A percentile compares a stretch with the other conserved stretches of the same genome.
These are phyloP conservation scores for Talaromyces nanjingensis DNA, from an alignment of 495 filamentous ascomycete genomes.

Conservation along the genomic window DNA sequence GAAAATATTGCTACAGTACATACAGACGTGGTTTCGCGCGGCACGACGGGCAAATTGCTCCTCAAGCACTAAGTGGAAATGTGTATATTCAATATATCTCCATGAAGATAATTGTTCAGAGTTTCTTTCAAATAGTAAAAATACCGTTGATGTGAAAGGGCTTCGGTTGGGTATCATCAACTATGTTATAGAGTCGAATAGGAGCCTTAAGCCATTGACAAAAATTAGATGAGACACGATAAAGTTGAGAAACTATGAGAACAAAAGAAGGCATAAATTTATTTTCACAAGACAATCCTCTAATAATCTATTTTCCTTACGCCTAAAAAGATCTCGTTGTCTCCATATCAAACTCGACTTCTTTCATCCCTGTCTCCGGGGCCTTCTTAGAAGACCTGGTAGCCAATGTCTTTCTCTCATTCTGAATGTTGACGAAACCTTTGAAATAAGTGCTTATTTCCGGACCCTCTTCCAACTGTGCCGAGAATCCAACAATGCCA, in stretches of 20 bases:
- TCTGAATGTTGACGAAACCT: background rate
- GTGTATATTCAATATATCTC: background rate
- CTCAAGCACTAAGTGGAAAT: conserved; percentile 1
- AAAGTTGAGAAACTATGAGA: background rate
- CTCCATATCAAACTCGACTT: background rate
- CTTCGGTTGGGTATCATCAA: background rate
- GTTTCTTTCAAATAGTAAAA: background rate
- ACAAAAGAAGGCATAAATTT: background rate
- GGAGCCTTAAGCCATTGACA: background rate
- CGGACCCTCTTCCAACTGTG: background rate
- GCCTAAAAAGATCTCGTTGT: background rate
- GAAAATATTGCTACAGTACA: background rate
- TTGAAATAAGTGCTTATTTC: background rate
- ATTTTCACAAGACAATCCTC: background rate
- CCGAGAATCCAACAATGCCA: background rate
- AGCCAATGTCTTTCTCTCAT: background rate
- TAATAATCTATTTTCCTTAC: background rate
- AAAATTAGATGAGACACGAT: background rate
- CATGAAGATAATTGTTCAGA: background rate
- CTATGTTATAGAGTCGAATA: too few species aligned
- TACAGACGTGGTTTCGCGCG: background rate
- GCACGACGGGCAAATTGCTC: conserved; percentile 1
- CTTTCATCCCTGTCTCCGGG: background rate
- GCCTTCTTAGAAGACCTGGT: background rate
- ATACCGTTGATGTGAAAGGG: background rate